Percentiles rank a stretch among this genome's conserved stretches.
Evolutionary conservation across 2,329 filamentous ascomycete genomes (phyloP).

Genomic region (Diaporthe sp.): DNA sequence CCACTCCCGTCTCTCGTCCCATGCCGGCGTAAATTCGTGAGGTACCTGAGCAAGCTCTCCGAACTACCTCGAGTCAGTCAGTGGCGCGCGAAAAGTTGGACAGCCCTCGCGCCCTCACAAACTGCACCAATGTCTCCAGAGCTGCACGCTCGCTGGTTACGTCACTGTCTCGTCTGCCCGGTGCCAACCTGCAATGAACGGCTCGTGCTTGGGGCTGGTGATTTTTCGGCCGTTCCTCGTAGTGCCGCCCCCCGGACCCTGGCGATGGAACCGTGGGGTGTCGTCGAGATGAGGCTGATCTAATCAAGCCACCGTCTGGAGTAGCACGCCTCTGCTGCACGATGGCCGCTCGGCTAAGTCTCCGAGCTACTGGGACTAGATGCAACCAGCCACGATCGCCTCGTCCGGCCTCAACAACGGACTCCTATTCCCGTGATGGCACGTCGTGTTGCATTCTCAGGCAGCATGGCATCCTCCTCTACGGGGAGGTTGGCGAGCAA

Average conservation of each 20-base stretch:
- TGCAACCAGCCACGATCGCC: constrained; percentile 6
- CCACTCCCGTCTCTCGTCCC: constrained; percentile 25
- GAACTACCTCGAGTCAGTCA: constrained; percentile 25
- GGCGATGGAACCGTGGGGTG: constrained; percentile 27
- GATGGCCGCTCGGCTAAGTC: constrained; percentile 5
- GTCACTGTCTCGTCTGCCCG: constrained; percentile 7
- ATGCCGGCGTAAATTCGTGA: constrained; percentile 17
- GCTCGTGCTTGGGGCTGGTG: constrained; percentile 19
- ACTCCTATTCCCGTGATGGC: background rate
- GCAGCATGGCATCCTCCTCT: constrained; percentile 7
- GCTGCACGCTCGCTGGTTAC: constrained; percentile 3
- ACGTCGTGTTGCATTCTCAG: constrained; percentile 18
- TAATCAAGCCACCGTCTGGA: constrained; percentile 26
- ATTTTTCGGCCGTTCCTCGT: constrained; percentile 24
- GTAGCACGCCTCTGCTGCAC: constrained; percentile 5
- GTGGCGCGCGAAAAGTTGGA: constrained; percentile 10
- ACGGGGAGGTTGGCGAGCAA: background rate
- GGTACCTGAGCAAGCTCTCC: background rate
- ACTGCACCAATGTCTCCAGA: constrained; percentile 17
- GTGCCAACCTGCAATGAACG: background rate
- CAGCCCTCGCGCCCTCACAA: constrained; percentile 8
- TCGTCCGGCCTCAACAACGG: constrained; percentile 12
- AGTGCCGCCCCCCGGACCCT: constrained; percentile 16
- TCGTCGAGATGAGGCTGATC: constrained; percentile 28
- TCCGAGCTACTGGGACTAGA: constrained; percentile 14